These are phyloP conservation scores for Nemania sp. DNA, from an alignment of 2,329 filamentous ascomycete genomes.

Conservation along the genomic window DNA sequence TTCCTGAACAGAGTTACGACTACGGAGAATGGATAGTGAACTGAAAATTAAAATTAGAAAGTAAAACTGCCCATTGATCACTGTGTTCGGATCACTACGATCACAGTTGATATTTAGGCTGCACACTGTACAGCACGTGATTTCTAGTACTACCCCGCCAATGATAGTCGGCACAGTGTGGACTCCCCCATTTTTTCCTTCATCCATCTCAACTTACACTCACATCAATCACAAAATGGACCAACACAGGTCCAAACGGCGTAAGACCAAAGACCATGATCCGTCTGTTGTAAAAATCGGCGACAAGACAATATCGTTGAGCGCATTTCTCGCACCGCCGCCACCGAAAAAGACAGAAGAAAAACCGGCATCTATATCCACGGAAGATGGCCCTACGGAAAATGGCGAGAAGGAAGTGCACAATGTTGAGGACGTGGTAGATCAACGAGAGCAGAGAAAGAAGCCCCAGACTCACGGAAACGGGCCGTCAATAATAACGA, in stretches of 20 bases:
- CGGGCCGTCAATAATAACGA: constrained; percentile 4
- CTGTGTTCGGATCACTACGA: too few species aligned
- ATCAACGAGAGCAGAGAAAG: not conserved
- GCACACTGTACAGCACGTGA: constrained; percentile 21
- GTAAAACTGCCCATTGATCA: too few species aligned
- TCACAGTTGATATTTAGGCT: not conserved
- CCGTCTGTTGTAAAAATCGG: constrained; percentile 49
- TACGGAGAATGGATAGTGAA: too few species aligned
- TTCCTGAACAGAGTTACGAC: too few species aligned
- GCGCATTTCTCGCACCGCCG: constrained; percentile 48
- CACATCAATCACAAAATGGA: constrained; percentile 27
- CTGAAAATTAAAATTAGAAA: too few species aligned
- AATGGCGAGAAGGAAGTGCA: constrained; percentile 20
- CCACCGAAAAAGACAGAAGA: constrained; percentile 34
- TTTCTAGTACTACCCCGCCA: not conserved
- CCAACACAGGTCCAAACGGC: constrained; percentile 44
- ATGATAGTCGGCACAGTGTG: constrained; percentile 17
- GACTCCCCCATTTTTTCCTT: constrained; percentile 14
- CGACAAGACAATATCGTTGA: constrained; percentile 52
- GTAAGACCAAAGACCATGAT: constrained; percentile 40
- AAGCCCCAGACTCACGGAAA: not conserved
- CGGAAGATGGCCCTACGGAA: constrained; percentile 6
- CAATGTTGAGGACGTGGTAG: constrained; percentile 9
- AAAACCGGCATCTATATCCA: constrained; percentile 11
- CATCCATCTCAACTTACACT: not conserved